Percentiles rank a stretch among this genome's conserved stretches.
These are phyloP conservation scores for Colletotrichum sp. DNA, from an alignment of 2,329 filamentous ascomycete species.

Conservation along the genomic window DNA sequence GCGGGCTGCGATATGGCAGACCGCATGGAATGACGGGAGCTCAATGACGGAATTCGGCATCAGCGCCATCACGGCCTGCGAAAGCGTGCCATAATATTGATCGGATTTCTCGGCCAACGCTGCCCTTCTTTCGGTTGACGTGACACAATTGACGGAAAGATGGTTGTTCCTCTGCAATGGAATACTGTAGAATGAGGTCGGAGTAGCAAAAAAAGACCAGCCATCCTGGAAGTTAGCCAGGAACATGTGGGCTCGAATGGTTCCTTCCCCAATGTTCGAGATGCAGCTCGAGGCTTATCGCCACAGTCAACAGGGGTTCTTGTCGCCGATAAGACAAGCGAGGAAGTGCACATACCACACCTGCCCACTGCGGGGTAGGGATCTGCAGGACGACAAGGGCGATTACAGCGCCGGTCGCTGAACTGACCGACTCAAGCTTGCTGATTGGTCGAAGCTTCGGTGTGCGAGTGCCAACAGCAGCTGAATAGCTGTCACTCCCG, in stretches of 20 bases:
- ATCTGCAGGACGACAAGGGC: neutral
- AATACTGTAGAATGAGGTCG: neutral
- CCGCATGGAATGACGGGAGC: neutral
- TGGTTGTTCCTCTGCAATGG: fast-evolving
- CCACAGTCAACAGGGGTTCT: neutral
- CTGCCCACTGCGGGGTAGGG: neutral
- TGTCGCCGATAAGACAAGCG: neutral
- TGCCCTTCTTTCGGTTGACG: neutral
- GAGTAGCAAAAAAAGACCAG: neutral
- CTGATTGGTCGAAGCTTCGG: slow-evolving; percentile 12
- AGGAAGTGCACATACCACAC: neutral
- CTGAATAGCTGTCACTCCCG: neutral
- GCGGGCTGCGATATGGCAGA: neutral
- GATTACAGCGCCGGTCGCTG: neutral
- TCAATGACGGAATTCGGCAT: neutral
- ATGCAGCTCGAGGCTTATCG: neutral
- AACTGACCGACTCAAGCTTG: neutral
- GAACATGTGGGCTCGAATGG: neutral
- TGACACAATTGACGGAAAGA: neutral
- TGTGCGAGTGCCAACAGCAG: neutral
- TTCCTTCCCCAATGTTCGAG: neutral
- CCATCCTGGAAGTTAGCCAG: neutral
- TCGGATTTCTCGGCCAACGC: neutral
- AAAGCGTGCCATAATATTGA: neutral
- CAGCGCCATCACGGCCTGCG: neutral